Evolutionary conservation across 2,329 filamentous ascomycete species (phyloP), one percentile per base, ranked within the genome.

Genomic region (Pseudogymnoascus sp.): DNA sequence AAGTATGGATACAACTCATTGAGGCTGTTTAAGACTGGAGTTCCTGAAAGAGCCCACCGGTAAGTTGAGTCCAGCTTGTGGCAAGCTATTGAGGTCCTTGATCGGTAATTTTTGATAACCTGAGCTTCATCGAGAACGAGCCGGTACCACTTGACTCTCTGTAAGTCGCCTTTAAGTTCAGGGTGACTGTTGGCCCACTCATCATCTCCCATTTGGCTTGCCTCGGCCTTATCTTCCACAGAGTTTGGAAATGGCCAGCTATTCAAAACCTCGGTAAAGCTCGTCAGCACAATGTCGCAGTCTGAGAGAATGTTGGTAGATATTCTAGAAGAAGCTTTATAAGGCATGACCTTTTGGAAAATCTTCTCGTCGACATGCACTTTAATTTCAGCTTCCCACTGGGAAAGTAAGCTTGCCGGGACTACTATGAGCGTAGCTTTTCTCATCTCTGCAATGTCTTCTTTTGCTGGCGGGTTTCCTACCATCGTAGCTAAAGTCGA

Each of bases 151-250:
- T 74, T 70, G 3, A 78, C 67, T 1, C 63, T 59, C 65, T 79
- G 78, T 1, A 81, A 68, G 4, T 70, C 59, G 0, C 76, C 77
- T 3, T 76, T 93, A 92, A 1, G 0, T 8, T 29, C 19, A 61
- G 40, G 11, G 6, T 92, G 91, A 14, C 92, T 93, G 78, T 97
- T 96, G 0, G 93, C 93, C 93, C 93, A 97, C 76, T 96, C 96
- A 74, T 97, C 93, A 68, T 97, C 96, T 74, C 97, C 93, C 71
- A 93, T 81, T 68, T 92, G 96, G 93, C 92, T 96, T 77, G 97
- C 97, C 64, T 93, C 96, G 65, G 97, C 81, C 0, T 93, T 97
- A 80, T 90, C 96, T 31, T 97, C 82, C 16, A 92, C 93, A 11
- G 59, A 26, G 96, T 93, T 72, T 95, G 96, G 72, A 96, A 92